Conservation (phyloP, 805 yeast species). For the Dipodascopsis tothii region DNA sequence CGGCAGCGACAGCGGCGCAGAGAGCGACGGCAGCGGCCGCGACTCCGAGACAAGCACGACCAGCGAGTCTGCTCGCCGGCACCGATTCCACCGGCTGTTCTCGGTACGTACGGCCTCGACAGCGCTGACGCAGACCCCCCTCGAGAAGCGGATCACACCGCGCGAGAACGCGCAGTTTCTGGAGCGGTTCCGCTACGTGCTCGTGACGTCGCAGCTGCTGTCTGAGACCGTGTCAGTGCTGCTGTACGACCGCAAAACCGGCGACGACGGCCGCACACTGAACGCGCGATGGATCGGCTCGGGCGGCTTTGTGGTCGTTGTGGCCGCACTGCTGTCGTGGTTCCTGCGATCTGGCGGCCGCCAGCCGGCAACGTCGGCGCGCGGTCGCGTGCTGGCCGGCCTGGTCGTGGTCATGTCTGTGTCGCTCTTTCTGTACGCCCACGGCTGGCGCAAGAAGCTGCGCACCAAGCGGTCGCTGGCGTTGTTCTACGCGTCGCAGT, state of each 20-base stretch:
- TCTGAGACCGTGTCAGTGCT: conserved; percentile 31
- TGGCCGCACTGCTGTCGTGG: conserved; percentile 31
- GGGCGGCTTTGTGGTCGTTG: conserved; percentile 32
- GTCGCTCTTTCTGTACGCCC: conserved; percentile 18
- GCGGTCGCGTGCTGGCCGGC: conserved; percentile 7
- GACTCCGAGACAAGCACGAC: too few relatives aligned
- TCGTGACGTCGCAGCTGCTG: conserved; percentile 44
- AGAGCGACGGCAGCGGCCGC: not conserved
- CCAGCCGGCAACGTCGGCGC: conserved; percentile 1
- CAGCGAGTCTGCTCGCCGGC: too few relatives aligned
- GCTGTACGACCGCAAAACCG: not conserved
- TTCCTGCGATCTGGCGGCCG: conserved; percentile 5
- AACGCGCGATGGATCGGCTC: conserved; percentile 29
- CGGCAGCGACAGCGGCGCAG: not conserved
- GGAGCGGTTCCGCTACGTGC: conserved; percentile 46
- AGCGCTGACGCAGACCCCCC: conserved; percentile 9
- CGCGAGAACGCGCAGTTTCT: conserved; percentile 34
- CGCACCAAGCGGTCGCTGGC: conserved; percentile 16
- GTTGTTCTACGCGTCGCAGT: conserved; percentile 9
- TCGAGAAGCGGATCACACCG: conserved; percentile 7
- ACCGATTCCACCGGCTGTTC: conserved; percentile 14
- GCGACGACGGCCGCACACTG: conserved; percentile 1
- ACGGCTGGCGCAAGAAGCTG: conserved; percentile 20
- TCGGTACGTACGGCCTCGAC: conserved; percentile 6
- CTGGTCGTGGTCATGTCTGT: conserved; percentile 10